phyloP scores from a whole-genome alignment of 1,284 basidiomycete genomes.

The Trichosporon asahii region DNA sequence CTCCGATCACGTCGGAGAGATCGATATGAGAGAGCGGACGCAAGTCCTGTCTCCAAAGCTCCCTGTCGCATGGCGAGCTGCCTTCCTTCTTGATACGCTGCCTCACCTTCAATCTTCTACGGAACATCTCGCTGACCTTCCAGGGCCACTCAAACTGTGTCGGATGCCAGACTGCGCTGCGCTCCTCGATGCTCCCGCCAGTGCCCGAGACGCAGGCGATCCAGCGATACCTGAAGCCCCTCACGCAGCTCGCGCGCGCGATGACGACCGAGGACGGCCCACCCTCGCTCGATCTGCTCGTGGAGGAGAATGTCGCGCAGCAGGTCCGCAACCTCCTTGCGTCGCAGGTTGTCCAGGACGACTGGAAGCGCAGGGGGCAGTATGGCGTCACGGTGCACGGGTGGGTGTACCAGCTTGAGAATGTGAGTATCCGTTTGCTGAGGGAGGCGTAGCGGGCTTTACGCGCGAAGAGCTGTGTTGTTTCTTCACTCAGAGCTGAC shows the following conservation, averaged over 20 bases:
- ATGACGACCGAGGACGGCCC: slow-evolving; percentile 39
- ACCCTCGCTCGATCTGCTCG: slow-evolving; percentile 50
- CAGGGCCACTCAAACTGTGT: slow-evolving; percentile 51
- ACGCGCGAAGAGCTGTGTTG: no score
- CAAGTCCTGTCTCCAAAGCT: no score
- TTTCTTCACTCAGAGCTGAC: no score
- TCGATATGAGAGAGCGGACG: no score
- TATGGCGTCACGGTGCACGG: slow-evolving; percentile 47
- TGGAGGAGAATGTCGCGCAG: slow-evolving; percentile 45
- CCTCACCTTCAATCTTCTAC: no score
- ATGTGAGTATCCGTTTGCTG: slow-evolving; percentile 31
- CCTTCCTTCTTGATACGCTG: no score
- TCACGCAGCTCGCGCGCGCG: slow-evolving; percentile 39
- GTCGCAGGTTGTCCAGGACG: slow-evolving; percentile 39
- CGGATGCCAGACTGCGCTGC: slow-evolving; percentile 46
- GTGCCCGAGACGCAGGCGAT: slow-evolving; percentile 38
- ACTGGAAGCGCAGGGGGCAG: slow-evolving; percentile 44
- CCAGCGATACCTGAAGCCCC: slow-evolving; percentile 44
- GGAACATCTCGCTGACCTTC: slow-evolving; percentile 5
- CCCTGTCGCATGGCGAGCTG: no score
- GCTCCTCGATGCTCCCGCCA: slow-evolving; percentile 40
- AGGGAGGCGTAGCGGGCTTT: no score
- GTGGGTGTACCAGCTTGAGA: slow-evolving; percentile 51
- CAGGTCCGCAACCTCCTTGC: slow-evolving; percentile 45
- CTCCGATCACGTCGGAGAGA: not conserved